Evolutionary conservation across 306 rosid species (phyloP), one percentile per base, ranked within the genome.

Genomic region (Leucaena leucocephala): DNA sequence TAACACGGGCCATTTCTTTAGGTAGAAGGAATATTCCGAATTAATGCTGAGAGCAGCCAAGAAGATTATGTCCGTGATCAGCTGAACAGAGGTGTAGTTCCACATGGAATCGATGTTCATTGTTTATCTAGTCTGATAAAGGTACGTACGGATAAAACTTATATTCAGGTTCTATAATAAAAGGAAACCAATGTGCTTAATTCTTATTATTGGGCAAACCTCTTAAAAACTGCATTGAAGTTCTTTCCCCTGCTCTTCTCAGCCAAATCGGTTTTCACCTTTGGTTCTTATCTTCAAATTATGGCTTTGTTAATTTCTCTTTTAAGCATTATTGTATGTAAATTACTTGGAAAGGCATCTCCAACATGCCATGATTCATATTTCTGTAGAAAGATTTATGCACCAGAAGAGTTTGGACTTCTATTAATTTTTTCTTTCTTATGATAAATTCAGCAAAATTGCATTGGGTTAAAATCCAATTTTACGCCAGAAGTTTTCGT

Each of bases 21-120:
- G 98, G 95, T 95, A 38, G 98, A 92, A 84, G 97, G 98, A 72
- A 89, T 94, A 76, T 94, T 94, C 73, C 90, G 98, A 61, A 89
- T 94, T 67, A 88, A 82, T 65, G 97, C 93, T 3, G 98, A 91
- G 46, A 94, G 91, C 70, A 82, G 90, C 87, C 90, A 92, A 80
- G 97, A 92, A 84, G 90, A 90, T 80, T 80, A 59, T 33, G 90
- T 90, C 44, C 94, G 98, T 7, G 84, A 77, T 68, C 91, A 88
- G 74, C 84, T 94, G 46, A 92, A 94, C 85, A 84, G 80, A 70
- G 98, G 98, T 15, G 74, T 90, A 4, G 97, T 92, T 16, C 98
- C 97, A 15, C 85, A 67, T 72, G 98, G 90, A 79, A 88, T 90
- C 6, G 98, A 92, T 48, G 97, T 94, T 86, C 97, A 94, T 73